Percentiles rank a stretch among this genome's conserved stretches.
Conservation (phyloP, 1,284 basidiomycete genomes). For the Cerioporus squamosus region DNA sequence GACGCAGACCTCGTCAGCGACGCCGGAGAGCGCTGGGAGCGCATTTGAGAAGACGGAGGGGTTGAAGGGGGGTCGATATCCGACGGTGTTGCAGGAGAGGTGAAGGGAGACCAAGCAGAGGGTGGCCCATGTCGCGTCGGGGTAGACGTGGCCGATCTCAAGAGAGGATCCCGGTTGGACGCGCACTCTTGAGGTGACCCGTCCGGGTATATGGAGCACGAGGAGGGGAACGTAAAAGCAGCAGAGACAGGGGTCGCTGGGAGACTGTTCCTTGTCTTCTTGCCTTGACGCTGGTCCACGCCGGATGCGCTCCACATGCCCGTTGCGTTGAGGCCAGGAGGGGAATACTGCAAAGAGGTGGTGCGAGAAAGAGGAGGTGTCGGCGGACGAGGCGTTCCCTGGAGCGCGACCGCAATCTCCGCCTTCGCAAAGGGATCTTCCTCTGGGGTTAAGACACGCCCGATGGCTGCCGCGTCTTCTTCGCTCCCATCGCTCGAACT, state of each 20-base stretch:
- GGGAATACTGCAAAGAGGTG: constrained; percentile 11
- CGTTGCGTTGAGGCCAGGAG: background rate
- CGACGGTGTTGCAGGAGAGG: constrained; percentile 5
- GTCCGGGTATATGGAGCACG: constrained; percentile 21
- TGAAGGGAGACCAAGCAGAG: constrained; percentile 21
- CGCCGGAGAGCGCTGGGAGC: background rate
- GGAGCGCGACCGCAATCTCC: constrained; percentile 23
- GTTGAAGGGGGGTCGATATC: background rate
- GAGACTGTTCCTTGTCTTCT: constrained; percentile 19
- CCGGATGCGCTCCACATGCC: constrained; percentile 14
- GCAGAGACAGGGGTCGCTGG: constrained; percentile 22
- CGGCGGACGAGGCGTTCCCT: constrained; percentile 19
- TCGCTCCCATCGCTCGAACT: constrained; percentile 10
- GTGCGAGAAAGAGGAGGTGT: constrained; percentile 15
- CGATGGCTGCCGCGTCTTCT: constrained; percentile 28
- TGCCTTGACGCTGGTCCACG: background rate
- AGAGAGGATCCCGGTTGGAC: background rate
- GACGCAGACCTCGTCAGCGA: background rate
- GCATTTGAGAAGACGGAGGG: background rate
- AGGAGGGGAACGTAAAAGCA: constrained; percentile 27
- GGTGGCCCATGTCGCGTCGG: constrained; percentile 12
- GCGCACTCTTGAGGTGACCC: background rate
- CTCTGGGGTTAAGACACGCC: constrained; percentile 37
- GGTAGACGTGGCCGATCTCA: constrained; percentile 3
- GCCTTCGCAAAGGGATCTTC: constrained; percentile 37